phyloP scores from a whole-genome alignment of 139 green algal species.

The Chlorella sp. region DNA sequence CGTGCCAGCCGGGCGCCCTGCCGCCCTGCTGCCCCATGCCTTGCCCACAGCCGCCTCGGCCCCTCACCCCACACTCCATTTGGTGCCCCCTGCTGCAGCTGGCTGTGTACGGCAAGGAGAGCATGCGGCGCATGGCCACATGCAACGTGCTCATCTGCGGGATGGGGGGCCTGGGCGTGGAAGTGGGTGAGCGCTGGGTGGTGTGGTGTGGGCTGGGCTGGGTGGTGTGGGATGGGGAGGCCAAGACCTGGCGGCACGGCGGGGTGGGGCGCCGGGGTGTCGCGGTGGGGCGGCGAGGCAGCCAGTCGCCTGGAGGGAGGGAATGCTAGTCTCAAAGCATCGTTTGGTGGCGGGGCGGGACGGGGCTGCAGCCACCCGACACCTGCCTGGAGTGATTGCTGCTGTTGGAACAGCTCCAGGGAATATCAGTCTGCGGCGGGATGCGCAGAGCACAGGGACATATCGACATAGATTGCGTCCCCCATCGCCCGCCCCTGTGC shows the following conservation, averaged over 20 bases:
- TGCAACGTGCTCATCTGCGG: conserved; percentile 90
- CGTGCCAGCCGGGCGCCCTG: not conserved
- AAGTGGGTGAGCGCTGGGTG: conserved; percentile 77
- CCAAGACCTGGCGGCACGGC: not conserved
- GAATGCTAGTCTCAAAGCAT: too few species aligned
- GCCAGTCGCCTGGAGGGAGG: too few species aligned
- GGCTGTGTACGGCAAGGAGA: conserved; percentile 97
- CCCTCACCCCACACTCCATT: not conserved
- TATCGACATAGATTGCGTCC: not conserved
- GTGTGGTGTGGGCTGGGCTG: too few species aligned
- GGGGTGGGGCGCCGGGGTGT: not conserved
- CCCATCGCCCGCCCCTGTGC: conserved; percentile 16
- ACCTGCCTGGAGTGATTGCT: too few species aligned
- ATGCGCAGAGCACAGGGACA: not conserved
- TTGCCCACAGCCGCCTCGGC: not conserved
- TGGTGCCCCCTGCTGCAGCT: conserved; percentile 72
- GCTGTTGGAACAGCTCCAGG: too few species aligned
- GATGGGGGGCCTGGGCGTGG: conserved; percentile 87
- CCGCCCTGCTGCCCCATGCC: not conserved
- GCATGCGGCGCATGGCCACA: conserved; percentile 88
- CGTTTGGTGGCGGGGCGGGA: too few species aligned
- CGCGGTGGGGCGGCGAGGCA: too few species aligned
- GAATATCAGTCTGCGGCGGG: too few species aligned
- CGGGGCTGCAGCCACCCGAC: too few species aligned
- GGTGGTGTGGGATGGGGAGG: not conserved